phyloP scores from a whole-genome alignment of 108 stramenopile species.

The Fragilariopsis cylindrus region DNA sequence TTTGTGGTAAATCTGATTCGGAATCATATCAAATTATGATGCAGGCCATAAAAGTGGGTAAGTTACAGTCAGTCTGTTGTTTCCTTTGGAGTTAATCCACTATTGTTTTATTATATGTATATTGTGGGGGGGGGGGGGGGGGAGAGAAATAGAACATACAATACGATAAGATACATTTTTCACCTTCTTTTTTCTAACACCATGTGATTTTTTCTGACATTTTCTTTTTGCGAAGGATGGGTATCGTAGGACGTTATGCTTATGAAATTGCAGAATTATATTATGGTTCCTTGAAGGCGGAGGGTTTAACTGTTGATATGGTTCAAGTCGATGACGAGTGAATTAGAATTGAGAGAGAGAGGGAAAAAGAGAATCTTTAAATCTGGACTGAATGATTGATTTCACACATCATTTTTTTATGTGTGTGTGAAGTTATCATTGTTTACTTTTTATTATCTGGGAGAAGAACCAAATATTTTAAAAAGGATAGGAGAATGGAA shows the following conservation, averaged over 20 bases:
- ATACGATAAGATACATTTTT: neutral
- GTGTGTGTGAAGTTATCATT: neutral
- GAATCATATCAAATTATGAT: constrained; percentile 73
- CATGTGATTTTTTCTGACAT: neutral
- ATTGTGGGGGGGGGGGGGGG: too few species aligned
- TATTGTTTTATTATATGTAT: too few species aligned
- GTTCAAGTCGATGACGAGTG: constrained; percentile 60
- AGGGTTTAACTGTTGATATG: constrained; percentile 70
- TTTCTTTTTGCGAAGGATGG: constrained; percentile 23
- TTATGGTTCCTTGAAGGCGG: constrained; percentile 38
- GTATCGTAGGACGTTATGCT: constrained; percentile 59
- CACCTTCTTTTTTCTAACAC: neutral
- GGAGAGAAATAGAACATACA: too few species aligned
- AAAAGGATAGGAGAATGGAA: too few species aligned
- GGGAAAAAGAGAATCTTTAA: neutral
- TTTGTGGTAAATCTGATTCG: constrained; percentile 56
- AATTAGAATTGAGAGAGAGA: neutral
- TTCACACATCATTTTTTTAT: neutral
- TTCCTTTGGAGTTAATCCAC: too few species aligned
- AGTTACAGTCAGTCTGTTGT: neutral
- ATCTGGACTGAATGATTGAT: neutral
- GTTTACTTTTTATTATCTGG: neutral
- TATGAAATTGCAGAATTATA: constrained; percentile 70
- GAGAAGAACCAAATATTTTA: too few species aligned
- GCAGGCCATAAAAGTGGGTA: constrained; percentile 68